Evolutionary conservation across 1,284 basidiomycete genomes (phyloP).

Genomic region (Ceratobasidium sp.): DNA sequence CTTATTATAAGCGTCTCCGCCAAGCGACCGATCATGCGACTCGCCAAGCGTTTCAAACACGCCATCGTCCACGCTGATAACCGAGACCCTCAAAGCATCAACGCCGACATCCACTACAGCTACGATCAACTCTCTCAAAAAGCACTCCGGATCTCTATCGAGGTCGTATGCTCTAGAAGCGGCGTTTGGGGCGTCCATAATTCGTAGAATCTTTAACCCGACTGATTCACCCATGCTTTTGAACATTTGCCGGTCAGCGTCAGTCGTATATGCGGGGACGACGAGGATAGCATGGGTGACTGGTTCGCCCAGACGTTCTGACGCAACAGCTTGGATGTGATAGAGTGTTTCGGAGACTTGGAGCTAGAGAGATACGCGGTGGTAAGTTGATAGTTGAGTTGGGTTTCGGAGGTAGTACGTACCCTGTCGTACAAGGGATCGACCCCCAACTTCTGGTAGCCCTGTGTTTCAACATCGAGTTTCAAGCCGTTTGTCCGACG

Average conservation of each 20-base stretch:
- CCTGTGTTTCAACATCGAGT: too few relatives aligned
- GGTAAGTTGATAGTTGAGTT: background rate
- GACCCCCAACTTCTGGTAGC: too few relatives aligned
- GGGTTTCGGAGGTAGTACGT: background rate
- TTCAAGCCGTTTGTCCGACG: too few relatives aligned
- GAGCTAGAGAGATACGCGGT: background rate
- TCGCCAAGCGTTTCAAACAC: background rate
- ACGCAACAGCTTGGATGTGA: background rate
- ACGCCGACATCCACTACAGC: background rate
- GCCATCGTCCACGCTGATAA: background rate
- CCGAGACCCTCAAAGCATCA: background rate
- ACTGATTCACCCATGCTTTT: background rate
- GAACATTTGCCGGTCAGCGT: background rate
- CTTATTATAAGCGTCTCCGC: background rate
- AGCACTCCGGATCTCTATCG: background rate
- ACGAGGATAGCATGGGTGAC: conserved; percentile 6
- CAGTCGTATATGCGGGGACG: background rate
- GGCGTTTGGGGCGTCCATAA: background rate
- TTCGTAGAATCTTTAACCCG: background rate
- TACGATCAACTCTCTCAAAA: background rate
- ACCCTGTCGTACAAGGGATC: background rate
- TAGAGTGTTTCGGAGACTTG: background rate
- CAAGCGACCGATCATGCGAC: background rate
- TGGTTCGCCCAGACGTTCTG: background rate
- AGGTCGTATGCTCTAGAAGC: background rate